phyloP scores from a whole-genome alignment of 768 basidiomycete genomes.

The Tephrocybe sp. region DNA sequence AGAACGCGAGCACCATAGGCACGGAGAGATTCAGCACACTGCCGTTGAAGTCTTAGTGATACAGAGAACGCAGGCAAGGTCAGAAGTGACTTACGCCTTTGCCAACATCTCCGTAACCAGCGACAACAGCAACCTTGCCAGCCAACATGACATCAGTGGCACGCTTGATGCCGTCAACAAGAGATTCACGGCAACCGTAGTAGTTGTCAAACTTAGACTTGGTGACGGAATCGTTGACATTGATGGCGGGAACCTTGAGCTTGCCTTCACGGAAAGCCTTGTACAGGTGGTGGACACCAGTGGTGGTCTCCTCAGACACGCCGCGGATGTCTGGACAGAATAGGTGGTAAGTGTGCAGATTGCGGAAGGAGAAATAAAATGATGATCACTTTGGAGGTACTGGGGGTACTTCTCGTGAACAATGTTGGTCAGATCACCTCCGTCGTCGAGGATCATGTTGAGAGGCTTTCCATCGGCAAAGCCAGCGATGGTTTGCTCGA shows the following conservation, averaged over 20 bases:
- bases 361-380: neutral
- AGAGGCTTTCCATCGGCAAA: conserved; percentile 82
- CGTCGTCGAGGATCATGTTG: conserved; percentile 99
- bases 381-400: conserved; percentile 63
- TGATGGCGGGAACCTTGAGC: conserved; percentile 97
- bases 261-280: conserved; percentile 95
- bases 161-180: conserved; percentile 99
- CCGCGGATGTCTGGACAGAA: conserved; percentile 79
- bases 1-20: conserved; percentile 98
- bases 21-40: conserved; percentile 96
- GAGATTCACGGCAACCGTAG: conserved; percentile 99
- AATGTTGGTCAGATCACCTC: conserved; percentile 92
- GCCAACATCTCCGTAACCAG: conserved; percentile 98
- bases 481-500: conserved; percentile 90
- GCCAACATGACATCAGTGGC: conserved; percentile 99
- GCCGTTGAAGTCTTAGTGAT: conserved; percentile 4
- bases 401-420: conserved; percentile 98
- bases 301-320: conserved; percentile 98
- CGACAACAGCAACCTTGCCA: conserved; percentile 98
- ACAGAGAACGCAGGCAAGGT: neutral
- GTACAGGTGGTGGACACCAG: conserved; percentile 99
- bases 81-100: conserved; percentile 80
- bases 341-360: conserved; percentile 3
- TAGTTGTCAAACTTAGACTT: conserved; percentile 99
- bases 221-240: conserved; percentile 99